These are phyloP conservation scores for Euphorbia peplus DNA, from an alignment of 345 rosid genomes.

Conservation along the genomic window DNA sequence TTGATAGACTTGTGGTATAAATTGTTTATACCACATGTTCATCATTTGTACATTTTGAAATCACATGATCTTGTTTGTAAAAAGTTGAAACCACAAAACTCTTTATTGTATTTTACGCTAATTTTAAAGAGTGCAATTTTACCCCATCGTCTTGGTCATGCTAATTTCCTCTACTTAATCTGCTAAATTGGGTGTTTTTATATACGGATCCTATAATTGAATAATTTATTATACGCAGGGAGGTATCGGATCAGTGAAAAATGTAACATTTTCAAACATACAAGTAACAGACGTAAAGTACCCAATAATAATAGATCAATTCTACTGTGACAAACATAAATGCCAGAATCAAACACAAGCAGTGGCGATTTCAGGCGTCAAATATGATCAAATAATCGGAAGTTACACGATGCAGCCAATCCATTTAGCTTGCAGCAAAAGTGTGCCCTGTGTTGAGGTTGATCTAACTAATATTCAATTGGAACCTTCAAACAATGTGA, in stretches of 20 bases:
- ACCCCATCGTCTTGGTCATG: too few relatives aligned
- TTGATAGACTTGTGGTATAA: too few relatives aligned
- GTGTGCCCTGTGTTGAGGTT: slow-evolving; percentile 67
- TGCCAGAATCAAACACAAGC: slow-evolving; percentile 80
- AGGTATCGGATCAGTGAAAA: slow-evolving; percentile 70
- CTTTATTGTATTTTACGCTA: too few relatives aligned
- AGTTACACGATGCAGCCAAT: slow-evolving; percentile 63
- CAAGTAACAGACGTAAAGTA: slow-evolving; percentile 63
- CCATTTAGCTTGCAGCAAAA: slow-evolving; percentile 67
- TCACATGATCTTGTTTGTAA: too few relatives aligned
- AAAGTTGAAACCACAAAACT: too few relatives aligned
- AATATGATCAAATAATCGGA: slow-evolving; percentile 58
- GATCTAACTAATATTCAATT: slow-evolving; percentile 58
- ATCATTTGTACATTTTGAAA: too few relatives aligned
- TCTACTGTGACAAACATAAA: slow-evolving; percentile 65
- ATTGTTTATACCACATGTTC: too few relatives aligned
- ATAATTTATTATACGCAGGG: slow-evolving; percentile 45
- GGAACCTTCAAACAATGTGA: slow-evolving; percentile 41
- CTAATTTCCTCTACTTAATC: too few relatives aligned
- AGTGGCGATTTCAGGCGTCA: slow-evolving; percentile 62
- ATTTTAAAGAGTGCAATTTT: too few relatives aligned
- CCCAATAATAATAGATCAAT: slow-evolving; percentile 81
- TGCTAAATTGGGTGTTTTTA: too few relatives aligned
- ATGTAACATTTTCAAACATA: slow-evolving; percentile 67
- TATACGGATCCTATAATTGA: too few relatives aligned